Conservation (phyloP, 2,329 filamentous ascomycete species). For the Dactylellina leptospora region DNA sequence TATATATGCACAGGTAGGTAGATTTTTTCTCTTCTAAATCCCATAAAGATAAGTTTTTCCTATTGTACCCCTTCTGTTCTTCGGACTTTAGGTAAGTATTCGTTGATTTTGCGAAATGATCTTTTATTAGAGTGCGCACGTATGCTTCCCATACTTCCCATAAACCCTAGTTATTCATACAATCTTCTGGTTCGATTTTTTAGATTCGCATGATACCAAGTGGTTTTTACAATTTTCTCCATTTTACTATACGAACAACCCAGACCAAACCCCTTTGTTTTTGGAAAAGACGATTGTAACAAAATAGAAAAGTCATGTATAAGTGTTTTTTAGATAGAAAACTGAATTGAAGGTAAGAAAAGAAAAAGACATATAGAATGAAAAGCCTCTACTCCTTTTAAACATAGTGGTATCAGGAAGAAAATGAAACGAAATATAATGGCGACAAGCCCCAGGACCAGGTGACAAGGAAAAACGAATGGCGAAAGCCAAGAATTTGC, state of each 20-base stretch:
- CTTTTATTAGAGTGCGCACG: background rate
- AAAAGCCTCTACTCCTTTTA: slow-evolving; percentile 41
- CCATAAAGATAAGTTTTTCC: background rate
- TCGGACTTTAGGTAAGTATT: background rate
- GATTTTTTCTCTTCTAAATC: background rate
- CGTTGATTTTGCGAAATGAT: background rate
- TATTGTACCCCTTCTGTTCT: background rate
- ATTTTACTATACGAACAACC: slow-evolving; percentile 11
- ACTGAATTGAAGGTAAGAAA: slow-evolving; percentile 8
- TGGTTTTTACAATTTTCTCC: too few relatives aligned
- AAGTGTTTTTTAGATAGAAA: background rate
- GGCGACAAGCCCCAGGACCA: too few relatives aligned
- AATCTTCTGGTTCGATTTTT: too few relatives aligned
- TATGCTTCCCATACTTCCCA: too few relatives aligned
- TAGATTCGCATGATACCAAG: too few relatives aligned
- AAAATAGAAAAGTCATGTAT: slow-evolving; percentile 19
- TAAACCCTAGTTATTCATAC: too few relatives aligned
- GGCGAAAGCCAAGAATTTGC: background rate
- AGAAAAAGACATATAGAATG: slow-evolving; percentile 5
- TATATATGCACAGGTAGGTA: slow-evolving; percentile 29
- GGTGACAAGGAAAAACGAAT: background rate
- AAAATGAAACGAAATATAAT: slow-evolving; percentile 1
- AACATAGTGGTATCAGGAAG: slow-evolving; percentile 27
- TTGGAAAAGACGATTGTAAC: slow-evolving; percentile 1
- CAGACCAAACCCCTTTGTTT: background rate